A percentile compares a stretch with the other conserved stretches of the same genome.
Conservation (phyloP, 164 flowering plant species). For the Stephania yunnanensis region DNA sequence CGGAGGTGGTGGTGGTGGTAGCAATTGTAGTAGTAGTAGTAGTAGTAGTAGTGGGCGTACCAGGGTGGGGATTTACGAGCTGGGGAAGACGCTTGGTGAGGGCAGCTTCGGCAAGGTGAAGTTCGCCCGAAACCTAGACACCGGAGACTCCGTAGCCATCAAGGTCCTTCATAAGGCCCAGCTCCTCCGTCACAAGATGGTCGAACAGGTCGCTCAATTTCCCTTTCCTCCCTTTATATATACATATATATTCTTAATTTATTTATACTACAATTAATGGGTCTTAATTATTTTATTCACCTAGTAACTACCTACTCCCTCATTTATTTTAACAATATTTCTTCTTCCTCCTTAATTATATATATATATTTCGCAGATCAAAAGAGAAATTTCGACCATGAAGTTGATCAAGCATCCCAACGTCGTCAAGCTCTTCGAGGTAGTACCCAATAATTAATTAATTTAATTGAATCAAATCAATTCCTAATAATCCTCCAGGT, state of each 20-base stretch:
- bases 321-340: neutral
- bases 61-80: slow-evolving; percentile 74
- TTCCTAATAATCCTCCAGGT: slow-evolving; percentile 31
- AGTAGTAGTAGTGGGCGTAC: slow-evolving; percentile 28
- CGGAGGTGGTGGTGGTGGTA: neutral
- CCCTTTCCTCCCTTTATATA: no score
- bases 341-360: neutral
- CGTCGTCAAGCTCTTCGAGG: slow-evolving; percentile 61
- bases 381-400: slow-evolving; percentile 71
- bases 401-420: slow-evolving; percentile 75
- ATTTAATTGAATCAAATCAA: neutral
- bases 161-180: slow-evolving; percentile 70
- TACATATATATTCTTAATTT: no score
- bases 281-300: neutral
- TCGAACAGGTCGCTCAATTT: slow-evolving; percentile 51
- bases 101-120: slow-evolving; percentile 96
- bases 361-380: slow-evolving; percentile 38
- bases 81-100: slow-evolving; percentile 80
- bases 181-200: slow-evolving; percentile 74
- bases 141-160: slow-evolving; percentile 62
- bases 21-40: neutral
- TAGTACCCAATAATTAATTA: neutral
- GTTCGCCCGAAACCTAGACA: slow-evolving; percentile 56
- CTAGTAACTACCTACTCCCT: neutral
- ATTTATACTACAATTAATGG: neutral